Evolutionary conservation across 2,329 filamentous ascomycete genomes (phyloP), one percentile per base, ranked within the genome.

Genomic region (Colletotrichum spinosum): DNA sequence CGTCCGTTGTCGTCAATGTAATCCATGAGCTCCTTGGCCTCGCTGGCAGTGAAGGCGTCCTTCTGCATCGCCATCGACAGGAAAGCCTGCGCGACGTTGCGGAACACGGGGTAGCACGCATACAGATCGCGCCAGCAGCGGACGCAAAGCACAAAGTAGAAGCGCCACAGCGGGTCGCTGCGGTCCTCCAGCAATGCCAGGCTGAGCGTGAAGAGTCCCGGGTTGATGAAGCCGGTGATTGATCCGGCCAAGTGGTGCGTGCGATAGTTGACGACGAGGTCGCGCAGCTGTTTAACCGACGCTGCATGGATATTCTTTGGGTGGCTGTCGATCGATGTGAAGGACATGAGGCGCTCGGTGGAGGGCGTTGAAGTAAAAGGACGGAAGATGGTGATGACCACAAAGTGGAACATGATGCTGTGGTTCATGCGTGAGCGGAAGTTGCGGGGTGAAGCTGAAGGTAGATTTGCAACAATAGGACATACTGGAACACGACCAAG

Each of bases 151-250:
- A 76, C 64, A 6, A 81, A 70, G 55, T 80, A 79, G 3, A 74
- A 71, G n/a, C 71, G 72, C 72, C 73, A 76, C 6, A 76, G 49
- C 80, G 80, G 8, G 75, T 25, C 25, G 25, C 25, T 25, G 25
- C 25, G 25, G 25, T 25, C 25, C 25, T 25, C 25, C 25, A 25
- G 25, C 25, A 25, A 5, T 25, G 25, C 25, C 25, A 25, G 25
- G 25, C 25, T 25, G 70, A 2, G 80, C 69, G 41, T 79, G 79
- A 4, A 77, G 72, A 37, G 81, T 69, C 2, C 74, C 77, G 6
- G 71, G 79, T 53, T 80, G 77, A 77, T 78, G 81, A 7, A 80
- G 69, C 8, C 80, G 74, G 4, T 75, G 75, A 61, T 75, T 75
- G 61, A 25, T 25, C 25, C 25, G 25, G 25, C 25, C 25, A 25